Evolutionary conservation across 1,284 basidiomycete species (phyloP).

Genomic region (Ganoderma lingzhi): DNA sequence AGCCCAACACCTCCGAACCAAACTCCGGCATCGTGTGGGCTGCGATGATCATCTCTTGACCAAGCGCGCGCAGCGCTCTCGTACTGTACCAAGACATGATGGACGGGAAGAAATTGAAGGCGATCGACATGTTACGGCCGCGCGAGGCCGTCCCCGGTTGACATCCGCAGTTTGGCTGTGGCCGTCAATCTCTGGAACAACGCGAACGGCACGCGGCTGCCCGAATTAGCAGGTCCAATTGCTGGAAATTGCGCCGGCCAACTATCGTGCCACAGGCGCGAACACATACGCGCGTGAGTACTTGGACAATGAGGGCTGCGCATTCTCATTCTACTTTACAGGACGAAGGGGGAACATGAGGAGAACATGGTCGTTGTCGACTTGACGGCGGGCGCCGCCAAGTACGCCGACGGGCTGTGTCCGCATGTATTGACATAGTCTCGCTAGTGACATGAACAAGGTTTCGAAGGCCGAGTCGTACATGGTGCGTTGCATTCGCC

Average conservation of each 20-base stretch:
- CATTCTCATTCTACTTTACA: neutral
- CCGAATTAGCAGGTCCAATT: neutral
- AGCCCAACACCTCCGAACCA: neutral
- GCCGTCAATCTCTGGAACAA: neutral
- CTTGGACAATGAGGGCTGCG: neutral
- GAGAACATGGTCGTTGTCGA: neutral
- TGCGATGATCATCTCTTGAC: neutral
- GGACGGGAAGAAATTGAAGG: neutral
- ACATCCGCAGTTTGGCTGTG: conserved; percentile 7
- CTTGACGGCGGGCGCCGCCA: conserved; percentile 4
- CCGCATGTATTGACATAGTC: neutral
- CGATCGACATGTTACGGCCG: neutral
- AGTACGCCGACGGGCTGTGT: neutral
- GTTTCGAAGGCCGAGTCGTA: neutral
- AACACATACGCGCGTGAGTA: neutral
- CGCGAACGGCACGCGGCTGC: neutral
- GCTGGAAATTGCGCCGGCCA: neutral
- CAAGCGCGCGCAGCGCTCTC: neutral
- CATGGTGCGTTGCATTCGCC: neutral
- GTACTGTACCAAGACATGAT: too few relatives aligned
- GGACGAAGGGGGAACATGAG: neutral
- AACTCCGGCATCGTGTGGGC: neutral
- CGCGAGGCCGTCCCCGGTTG: neutral
- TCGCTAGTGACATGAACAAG: neutral
- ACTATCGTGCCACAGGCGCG: neutral